Evolutionary conservation across 345 rosid species (phyloP), one percentile per base, ranked within the genome.

Genomic region (Populus davidiana): DNA sequence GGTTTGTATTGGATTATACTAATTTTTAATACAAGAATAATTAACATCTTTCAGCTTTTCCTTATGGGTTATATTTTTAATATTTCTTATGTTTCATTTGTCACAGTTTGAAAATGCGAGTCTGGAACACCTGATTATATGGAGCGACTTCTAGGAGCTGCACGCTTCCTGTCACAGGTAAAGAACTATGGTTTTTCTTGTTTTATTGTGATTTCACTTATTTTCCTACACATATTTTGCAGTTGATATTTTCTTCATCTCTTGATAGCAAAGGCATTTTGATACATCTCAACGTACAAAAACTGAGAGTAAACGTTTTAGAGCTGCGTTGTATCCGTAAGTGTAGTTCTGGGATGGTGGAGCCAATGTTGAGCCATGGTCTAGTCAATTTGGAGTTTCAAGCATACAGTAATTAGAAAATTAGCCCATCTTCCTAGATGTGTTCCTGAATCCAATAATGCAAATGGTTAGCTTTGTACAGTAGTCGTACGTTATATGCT

Each of bases 81-180:
- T 23, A 43, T 50, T 65, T 78, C 11, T 38, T 25, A 14, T 0
- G 17, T 27, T 25, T 64, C 2, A 8, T 65, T 71, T 67, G 2
- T 75, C 25, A 56, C 84, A 94, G 98, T 84, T 84, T 93, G 81
- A 96, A 90, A 82, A 78, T 75, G 79, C 78, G 90, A 86, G 41
- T 77, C 62, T 68, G 88, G 93, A 79, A 87, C 82, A 68, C 91
- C 88, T 76, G 90, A 90, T 81, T 90, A 90, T 77, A 77, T 93
- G 88, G 97, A 93, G 79, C 81, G 88, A 56, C 92, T 96, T 83
- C 81, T 85, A 54, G 99, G 98, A 31, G 86, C 86, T 79, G 86
- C 97, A 79, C 92, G 89, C 68, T 83, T 96, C 80, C 88, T 93
- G 70, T 90, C 99, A 70, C 94, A 87, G 90, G 99, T 90, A 74